phyloP scores from a whole-genome alignment of 148 eudicot species.

The Rhododendron mucronatum region DNA sequence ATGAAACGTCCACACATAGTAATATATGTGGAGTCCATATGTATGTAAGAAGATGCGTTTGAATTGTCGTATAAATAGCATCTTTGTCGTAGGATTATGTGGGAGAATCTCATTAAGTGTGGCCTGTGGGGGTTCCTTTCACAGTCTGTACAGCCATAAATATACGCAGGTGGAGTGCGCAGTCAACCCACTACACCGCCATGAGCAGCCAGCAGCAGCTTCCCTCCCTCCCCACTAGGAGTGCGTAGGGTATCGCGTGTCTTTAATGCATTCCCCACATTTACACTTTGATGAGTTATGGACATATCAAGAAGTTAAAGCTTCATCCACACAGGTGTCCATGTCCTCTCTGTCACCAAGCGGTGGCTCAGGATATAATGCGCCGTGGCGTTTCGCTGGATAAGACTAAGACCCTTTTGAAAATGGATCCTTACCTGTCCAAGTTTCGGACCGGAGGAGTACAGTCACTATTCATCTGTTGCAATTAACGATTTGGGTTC shows the following conservation, averaged over 20 bases:
- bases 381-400: not conserved
- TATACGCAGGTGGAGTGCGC: conserved; percentile 29
- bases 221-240: conserved; percentile 13
- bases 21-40: too few relatives aligned
- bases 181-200: conserved; percentile 28
- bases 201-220: not conserved
- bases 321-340: not conserved
- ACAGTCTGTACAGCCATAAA: conserved; percentile 26
- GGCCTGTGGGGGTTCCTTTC: conserved; percentile 19
- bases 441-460: too few relatives aligned
- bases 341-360: not conserved
- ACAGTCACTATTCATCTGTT: too few relatives aligned
- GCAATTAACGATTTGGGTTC: too few relatives aligned
- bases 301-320: not conserved
- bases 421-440: too few relatives aligned
- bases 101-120: conserved; percentile 23
- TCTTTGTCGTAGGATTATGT: not conserved
- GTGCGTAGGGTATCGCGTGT: not conserved
- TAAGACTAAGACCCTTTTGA: not conserved
- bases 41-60: too few relatives aligned
- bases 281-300: conserved; percentile 1
- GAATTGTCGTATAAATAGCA: too few relatives aligned
- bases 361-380: not conserved
- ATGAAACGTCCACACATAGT: too few relatives aligned
- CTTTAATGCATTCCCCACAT: conserved; percentile 20